These are phyloP conservation scores for Paracoccidioides brasiliensis DNA, from an alignment of 2,329 filamentous ascomycete species.

Conservation along the genomic window DNA sequence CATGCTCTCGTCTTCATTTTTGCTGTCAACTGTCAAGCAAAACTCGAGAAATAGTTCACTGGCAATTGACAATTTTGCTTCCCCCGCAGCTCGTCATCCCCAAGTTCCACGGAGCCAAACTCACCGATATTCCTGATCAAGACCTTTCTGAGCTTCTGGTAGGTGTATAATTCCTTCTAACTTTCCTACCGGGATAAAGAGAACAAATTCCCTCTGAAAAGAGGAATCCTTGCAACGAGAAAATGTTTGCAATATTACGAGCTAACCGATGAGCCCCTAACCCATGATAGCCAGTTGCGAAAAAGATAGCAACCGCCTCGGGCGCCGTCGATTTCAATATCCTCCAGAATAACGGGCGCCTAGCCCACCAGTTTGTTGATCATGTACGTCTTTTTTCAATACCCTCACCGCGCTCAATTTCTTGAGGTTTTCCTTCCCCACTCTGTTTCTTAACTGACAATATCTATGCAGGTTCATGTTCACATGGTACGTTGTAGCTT, in stretches of 20 bases:
- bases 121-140: constrained; percentile 86
- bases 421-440: neutral
- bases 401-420: neutral
- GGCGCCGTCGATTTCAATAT: constrained; percentile 80
- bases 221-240: too few species aligned
- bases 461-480: constrained; percentile 61
- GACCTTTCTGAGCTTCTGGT: constrained; percentile 69
- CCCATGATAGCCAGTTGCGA: constrained; percentile 54
- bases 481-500: constrained; percentile 55
- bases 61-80: constrained; percentile 7
- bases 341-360: constrained; percentile 84
- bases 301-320: constrained; percentile 68
- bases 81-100: constrained; percentile 73
- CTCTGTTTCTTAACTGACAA: constrained; percentile 3
- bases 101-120: constrained; percentile 84
- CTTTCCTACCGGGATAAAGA: neutral
- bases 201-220: too few species aligned
- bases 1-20: neutral
- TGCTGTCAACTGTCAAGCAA: neutral
- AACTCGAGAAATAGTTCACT: neutral
- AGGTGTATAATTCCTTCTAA: constrained; percentile 18
- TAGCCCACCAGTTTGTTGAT: constrained; percentile 84
- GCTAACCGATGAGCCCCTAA: constrained; percentile 9
- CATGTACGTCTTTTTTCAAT: constrained; percentile 50
- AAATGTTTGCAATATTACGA: neutral